Evolutionary conservation across 768 basidiomycete species (phyloP), one percentile per base, ranked within the genome.

Genomic region (Kwoniella shandongensis): DNA sequence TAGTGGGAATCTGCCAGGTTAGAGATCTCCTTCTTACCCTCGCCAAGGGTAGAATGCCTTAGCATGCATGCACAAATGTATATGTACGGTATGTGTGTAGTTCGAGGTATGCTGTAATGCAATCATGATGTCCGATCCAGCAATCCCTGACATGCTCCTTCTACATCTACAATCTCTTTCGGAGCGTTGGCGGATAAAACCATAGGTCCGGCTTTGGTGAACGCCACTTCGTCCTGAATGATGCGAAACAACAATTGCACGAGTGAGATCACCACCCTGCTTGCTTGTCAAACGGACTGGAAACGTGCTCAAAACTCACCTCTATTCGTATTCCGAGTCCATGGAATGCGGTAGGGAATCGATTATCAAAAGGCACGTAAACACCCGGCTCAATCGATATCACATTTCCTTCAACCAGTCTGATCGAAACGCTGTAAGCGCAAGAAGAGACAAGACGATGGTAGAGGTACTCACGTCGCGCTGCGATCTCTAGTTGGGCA

Each of bases 271-370:
- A 25, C 18, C 26, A 15, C 8, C 8, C 17, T 4, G 20, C 20
- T n/a, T 20, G 39, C 39, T 6, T n/a, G 4, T 20, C 6, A 40
- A 20, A 40, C 22, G 4, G 39, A 6, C 4, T 40, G 17, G 39
- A 17, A 41, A 22, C 40, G 22, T 41, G 27, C 35, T 27, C 30
- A 59, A 62, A 15, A 68, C 70, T 38, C 54, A 86, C 88, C 81
- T 94, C 94, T 67, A 99, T 91, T 44, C 94, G 85, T 57, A 98
- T 86, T 6, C 89, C 91, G 26, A 96, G 83, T 62, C 91, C 88
- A 65, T 94, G 92, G 77, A 91, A 98, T 49, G 84, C 83, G 62
- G 83, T 87, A 2, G 94, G 96, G 75, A 89, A 97, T 42, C 83
- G 79, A 2, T 85, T 70, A 6, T 82, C 81, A 1, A 86, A 84